These are phyloP conservation scores for Aspergillus affinis DNA, from an alignment of 495 filamentous ascomycete genomes.

Conservation along the genomic window DNA sequence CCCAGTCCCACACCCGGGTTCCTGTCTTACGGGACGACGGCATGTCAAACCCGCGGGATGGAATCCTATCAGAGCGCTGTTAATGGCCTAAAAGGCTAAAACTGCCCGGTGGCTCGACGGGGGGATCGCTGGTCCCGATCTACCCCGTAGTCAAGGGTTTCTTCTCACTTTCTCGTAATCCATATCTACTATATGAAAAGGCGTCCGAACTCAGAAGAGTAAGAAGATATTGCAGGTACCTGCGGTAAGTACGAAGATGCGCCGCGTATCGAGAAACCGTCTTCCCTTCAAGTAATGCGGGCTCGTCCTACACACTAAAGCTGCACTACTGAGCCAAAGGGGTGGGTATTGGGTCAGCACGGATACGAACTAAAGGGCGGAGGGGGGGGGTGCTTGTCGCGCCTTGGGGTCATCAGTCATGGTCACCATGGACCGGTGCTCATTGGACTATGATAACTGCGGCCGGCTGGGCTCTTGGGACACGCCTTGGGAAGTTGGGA, in stretches of 20 bases:
- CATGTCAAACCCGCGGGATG: neutral
- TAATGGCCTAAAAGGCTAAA: too few relatives aligned
- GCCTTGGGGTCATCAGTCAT: too few relatives aligned
- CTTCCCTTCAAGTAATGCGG: neutral
- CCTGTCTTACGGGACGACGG: neutral
- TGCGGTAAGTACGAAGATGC: neutral
- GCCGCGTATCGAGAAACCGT: neutral
- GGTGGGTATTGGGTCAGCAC: conserved; percentile 20
- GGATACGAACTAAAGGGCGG: conserved; percentile 3
- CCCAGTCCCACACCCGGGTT: neutral
- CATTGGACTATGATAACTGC: conserved; percentile 2
- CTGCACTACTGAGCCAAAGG: conserved; percentile 17
- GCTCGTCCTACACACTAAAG: conserved; percentile 1
- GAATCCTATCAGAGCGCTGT: too few relatives aligned
- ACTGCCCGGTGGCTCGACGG: too few relatives aligned
- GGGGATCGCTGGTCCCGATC: too few relatives aligned
- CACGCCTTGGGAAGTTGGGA: too few relatives aligned
- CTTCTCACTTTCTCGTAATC: too few relatives aligned
- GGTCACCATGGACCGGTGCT: neutral
- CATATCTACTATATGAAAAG: too few relatives aligned
- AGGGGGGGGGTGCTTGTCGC: conserved; percentile 1
- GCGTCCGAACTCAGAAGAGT: too few relatives aligned
- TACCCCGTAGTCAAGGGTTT: too few relatives aligned
- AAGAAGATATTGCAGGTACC: too few relatives aligned
- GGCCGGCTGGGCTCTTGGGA: conserved; percentile 14